phyloP scores from a whole-genome alignment of 163 green algal species.

The Prototheca stagnorum region DNA sequence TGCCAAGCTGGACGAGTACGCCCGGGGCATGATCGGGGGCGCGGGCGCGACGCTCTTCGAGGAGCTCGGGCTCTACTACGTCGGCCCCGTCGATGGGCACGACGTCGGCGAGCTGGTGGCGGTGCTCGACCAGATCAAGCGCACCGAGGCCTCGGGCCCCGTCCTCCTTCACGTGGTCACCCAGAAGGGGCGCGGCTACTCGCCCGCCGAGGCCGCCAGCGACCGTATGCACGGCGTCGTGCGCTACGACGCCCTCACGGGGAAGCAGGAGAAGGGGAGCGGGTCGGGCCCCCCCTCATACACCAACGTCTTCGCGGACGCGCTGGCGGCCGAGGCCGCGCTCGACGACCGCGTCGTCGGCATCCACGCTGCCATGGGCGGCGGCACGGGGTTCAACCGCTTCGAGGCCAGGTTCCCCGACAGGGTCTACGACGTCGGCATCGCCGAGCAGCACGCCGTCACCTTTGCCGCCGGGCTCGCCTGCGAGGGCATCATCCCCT shows the following conservation, averaged over 20 bases:
- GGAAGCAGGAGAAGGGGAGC: constrained; percentile 78
- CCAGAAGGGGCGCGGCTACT: constrained; percentile 91
- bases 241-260: constrained; percentile 87
- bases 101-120: constrained; percentile 81
- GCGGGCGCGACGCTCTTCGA: constrained; percentile 91
- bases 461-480: constrained; percentile 94
- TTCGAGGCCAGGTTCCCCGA: constrained; percentile 72
- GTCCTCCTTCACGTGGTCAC: constrained; percentile 96
- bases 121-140: constrained; percentile 70
- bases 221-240: constrained; percentile 97
- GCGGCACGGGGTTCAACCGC: constrained; percentile 87
- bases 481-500: constrained; percentile 80
- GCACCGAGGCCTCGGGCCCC: constrained; percentile 75
- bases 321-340: constrained; percentile 84
- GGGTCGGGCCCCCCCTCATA: constrained; percentile 51
- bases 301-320: constrained; percentile 93
- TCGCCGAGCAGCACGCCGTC: constrained; percentile 96
- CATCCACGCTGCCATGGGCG: constrained; percentile 96
- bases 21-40: constrained; percentile 94
- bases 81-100: constrained; percentile 95
- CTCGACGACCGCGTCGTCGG: constrained; percentile 75
- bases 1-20: constrained; percentile 99
- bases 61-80: constrained; percentile 99
- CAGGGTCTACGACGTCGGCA: constrained; percentile 89
- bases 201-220: constrained; percentile 71